Evolutionary conservation across 163 green algal species (phyloP).

Genomic region (Botryococcus braunii): DNA sequence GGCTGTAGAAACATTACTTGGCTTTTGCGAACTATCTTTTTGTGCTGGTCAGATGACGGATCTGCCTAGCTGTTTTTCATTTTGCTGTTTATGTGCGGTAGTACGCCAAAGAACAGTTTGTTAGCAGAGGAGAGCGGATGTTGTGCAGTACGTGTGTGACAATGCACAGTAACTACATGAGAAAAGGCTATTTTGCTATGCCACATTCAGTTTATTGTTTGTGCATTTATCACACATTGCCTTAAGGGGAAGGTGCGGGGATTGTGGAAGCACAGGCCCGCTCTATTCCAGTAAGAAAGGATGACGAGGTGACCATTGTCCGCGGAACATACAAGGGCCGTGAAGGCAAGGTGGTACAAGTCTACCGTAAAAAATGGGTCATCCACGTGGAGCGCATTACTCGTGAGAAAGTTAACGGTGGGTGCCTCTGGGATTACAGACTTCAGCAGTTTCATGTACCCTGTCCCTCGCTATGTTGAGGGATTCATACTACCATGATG

Average conservation of each 20-base stretch:
- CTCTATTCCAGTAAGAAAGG: slow-evolving; percentile 92
- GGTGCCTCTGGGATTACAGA: background rate
- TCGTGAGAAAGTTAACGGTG: slow-evolving; percentile 96
- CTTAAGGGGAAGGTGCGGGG: background rate
- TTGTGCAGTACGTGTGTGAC: too few species aligned
- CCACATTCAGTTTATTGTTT: background rate
- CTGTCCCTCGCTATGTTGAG: too few species aligned
- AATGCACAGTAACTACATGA: too few species aligned
- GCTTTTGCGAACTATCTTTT: background rate
- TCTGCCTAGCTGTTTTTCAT: too few species aligned
- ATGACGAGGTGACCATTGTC: slow-evolving; percentile 96
- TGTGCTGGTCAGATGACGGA: background rate
- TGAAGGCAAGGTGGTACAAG: slow-evolving; percentile 93
- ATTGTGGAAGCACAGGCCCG: slow-evolving; percentile 61
- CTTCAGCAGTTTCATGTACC: background rate
- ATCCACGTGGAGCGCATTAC: slow-evolving; percentile 99
- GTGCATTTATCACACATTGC: too few species aligned
- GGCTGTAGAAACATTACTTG: too few species aligned
- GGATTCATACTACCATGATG: background rate
- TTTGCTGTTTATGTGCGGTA: too few species aligned
- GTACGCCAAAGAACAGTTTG: too few species aligned
- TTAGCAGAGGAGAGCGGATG: too few species aligned
- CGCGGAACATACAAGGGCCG: slow-evolving; percentile 94
- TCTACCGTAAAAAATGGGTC: slow-evolving; percentile 99
- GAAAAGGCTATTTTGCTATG: too few species aligned